Evolutionary conservation across 2,329 filamentous ascomycete genomes (phyloP).

Genomic region (Hymenoscyphus occultus): DNA sequence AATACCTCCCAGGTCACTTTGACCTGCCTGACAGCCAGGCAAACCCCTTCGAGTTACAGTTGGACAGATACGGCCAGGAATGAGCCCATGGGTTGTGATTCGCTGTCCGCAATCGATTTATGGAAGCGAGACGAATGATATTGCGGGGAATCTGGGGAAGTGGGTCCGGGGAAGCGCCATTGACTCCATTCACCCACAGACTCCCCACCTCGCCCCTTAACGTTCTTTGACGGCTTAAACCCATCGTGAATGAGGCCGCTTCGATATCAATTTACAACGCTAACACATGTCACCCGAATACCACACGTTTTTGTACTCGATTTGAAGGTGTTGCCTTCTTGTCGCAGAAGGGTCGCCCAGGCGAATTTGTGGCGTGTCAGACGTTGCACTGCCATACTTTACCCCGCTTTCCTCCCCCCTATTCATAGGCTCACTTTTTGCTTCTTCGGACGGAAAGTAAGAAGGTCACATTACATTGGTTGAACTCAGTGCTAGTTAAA

Average conservation of each 20-base stretch:
- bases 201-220: background rate
- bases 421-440: background rate
- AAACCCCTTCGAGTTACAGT: background rate
- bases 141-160: background rate
- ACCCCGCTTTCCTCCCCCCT: background rate
- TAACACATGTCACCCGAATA: background rate
- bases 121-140: background rate
- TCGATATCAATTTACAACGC: background rate
- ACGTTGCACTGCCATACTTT: slow-evolving; percentile 1
- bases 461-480: background rate
- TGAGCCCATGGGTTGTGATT: background rate
- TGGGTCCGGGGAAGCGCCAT: background rate
- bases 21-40: background rate
- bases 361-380: background rate
- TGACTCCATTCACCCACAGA: background rate
- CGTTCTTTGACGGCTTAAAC: background rate
- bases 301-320: background rate
- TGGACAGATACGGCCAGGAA: background rate
- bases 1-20: background rate
- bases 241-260: background rate
- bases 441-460: background rate
- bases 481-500: background rate
- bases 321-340: background rate
- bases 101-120: background rate
- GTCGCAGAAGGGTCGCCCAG: background rate